These are phyloP conservation scores for Calendula officinalis DNA, from an alignment of 129 eudicot species.

Conservation along the genomic window DNA sequence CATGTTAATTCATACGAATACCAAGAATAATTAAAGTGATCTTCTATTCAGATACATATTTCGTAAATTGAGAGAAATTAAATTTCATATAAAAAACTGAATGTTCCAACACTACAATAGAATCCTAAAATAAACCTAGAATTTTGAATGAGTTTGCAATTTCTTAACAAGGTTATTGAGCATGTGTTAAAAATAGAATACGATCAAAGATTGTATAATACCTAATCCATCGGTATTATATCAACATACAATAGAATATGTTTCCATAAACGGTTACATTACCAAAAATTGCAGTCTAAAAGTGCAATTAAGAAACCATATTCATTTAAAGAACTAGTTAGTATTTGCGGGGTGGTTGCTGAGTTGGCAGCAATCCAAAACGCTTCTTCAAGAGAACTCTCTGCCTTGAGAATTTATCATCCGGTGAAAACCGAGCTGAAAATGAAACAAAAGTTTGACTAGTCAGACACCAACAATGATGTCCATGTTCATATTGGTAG, in stretches of 20 bases:
- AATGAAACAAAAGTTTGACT: not conserved
- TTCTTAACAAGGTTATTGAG: too few relatives aligned
- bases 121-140: too few relatives aligned
- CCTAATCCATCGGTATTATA: too few relatives aligned
- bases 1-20: too few relatives aligned
- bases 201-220: too few relatives aligned
- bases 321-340: constrained; percentile 6
- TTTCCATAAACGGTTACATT: not conserved
- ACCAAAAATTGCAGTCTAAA: constrained; percentile 4
- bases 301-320: constrained; percentile 16
- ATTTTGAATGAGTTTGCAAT: too few relatives aligned
- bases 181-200: too few relatives aligned
- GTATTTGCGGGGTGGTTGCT: constrained; percentile 45
- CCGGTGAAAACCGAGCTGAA: constrained; percentile 94
- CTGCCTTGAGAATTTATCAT: constrained; percentile 88
- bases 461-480: not conserved
- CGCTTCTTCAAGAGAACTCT: constrained; percentile 90
- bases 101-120: too few relatives aligned
- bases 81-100: too few relatives aligned
- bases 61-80: too few relatives aligned
- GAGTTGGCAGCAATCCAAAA: constrained; percentile 87
- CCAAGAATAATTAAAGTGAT: too few relatives aligned
- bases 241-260: not conserved
- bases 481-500: not conserved
- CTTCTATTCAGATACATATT: too few relatives aligned